Percentiles rank a stretch among this genome's conserved stretches.
phyloP scores from a whole-genome alignment of 371 early-diverging fungal species.

The Apophysomyces sp. region DNA sequence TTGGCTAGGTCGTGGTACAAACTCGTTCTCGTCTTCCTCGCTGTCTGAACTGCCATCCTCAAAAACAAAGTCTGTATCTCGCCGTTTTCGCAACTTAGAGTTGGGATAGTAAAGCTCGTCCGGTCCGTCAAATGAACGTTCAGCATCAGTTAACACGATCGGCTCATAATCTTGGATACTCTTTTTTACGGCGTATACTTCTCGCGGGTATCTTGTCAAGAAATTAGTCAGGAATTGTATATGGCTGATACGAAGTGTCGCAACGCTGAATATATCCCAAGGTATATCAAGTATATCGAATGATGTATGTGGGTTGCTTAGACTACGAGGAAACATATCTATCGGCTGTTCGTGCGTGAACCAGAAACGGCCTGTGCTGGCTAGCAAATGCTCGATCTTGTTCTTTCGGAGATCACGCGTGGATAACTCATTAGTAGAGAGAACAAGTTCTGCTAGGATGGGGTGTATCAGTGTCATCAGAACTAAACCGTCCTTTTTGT shows the following conservation, averaged over 20 bases:
- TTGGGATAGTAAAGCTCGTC: constrained; percentile 28
- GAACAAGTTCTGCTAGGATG: constrained; percentile 52
- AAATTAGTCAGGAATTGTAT: constrained; percentile 64
- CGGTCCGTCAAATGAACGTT: neutral
- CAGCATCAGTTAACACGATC: constrained; percentile 12
- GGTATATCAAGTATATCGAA: constrained; percentile 51
- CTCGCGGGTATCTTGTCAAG: constrained; percentile 54
- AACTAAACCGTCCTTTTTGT: constrained; percentile 41
- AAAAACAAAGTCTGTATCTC: constrained; percentile 16
- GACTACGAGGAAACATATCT: constrained; percentile 52
- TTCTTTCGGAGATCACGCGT: constrained; percentile 63
- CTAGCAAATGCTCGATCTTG: constrained; percentile 59
- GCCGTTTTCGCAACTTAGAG: constrained; percentile 17
- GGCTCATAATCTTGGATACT: constrained; percentile 48
- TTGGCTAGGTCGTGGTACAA: constrained; percentile 14
- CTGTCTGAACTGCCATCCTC: constrained; percentile 6
- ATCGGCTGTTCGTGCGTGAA: constrained; percentile 54
- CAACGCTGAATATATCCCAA: constrained; percentile 52
- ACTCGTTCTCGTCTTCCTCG: neutral
- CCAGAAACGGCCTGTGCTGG: constrained; percentile 63
- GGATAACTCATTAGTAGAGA: constrained; percentile 60
- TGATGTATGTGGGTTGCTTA: constrained; percentile 21
- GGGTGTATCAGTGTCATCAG: constrained; percentile 52
- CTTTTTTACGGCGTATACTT: constrained; percentile 58
- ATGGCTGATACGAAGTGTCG: constrained; percentile 59